A percentile compares a stretch with the other conserved stretches of the same genome.
phyloP scores from a whole-genome alignment of 2,329 filamentous ascomycete genomes.

The Colletotrichum nymphaeae region DNA sequence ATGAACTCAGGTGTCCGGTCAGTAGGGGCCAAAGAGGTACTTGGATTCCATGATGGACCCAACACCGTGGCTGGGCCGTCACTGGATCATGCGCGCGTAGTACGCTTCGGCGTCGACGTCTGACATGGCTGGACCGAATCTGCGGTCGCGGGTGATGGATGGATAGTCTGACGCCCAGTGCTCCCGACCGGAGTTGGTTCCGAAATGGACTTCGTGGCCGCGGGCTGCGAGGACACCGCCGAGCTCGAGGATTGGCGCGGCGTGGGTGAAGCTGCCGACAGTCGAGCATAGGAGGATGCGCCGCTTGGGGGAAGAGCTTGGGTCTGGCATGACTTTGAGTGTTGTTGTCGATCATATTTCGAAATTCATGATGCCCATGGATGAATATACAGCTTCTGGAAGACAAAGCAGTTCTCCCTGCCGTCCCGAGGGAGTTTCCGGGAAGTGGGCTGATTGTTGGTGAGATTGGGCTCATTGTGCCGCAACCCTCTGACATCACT shows the following conservation, averaged over 20 bases:
- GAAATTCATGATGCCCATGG: background rate
- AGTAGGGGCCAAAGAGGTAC: conserved; percentile 50
- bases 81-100: conserved; percentile 10
- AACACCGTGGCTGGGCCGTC: conserved; percentile 2
- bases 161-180: conserved; percentile 44
- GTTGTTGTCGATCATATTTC: background rate
- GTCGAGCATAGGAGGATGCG: conserved; percentile 48
- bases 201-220: conserved; percentile 46
- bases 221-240: conserved; percentile 46
- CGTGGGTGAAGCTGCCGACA: conserved; percentile 50
- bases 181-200: conserved; percentile 50
- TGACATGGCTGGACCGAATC: conserved; percentile 42
- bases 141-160: conserved; percentile 46
- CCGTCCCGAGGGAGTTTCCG: background rate
- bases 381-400: background rate
- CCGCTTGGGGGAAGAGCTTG: background rate
- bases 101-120: conserved; percentile 20
- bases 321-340: background rate
- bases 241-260: conserved; percentile 50
- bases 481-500: background rate
- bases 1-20: conserved; percentile 44
- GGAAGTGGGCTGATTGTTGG: background rate
- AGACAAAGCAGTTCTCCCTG: background rate
- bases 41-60: conserved; percentile 47
- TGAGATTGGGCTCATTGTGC: background rate